phyloP scores from a whole-genome alignment of 2,329 filamentous ascomycete genomes.

The Hypoxylon sp. region DNA sequence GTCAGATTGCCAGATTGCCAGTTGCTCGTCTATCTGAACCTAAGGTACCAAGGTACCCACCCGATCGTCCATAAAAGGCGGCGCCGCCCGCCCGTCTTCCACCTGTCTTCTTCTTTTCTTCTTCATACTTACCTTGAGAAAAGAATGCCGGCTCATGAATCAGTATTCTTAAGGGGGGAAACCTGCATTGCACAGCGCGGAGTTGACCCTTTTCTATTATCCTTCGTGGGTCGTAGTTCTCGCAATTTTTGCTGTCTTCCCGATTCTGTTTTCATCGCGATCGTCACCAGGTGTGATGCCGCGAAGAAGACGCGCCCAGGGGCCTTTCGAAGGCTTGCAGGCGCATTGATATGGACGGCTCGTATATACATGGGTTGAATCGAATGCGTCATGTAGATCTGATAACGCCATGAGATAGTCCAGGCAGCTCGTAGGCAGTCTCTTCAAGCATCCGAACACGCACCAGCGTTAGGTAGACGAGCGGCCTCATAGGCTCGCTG shows the following conservation, averaged over 20 bases:
- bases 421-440: not conserved
- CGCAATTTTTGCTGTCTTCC: constrained; percentile 57
- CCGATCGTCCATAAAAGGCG: constrained; percentile 39
- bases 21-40: too few species aligned
- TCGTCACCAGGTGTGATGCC: constrained; percentile 48
- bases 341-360: too few species aligned
- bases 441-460: constrained; percentile 15
- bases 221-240: constrained; percentile 60
- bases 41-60: too few species aligned
- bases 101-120: constrained; percentile 45
- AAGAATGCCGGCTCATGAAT: constrained; percentile 54
- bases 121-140: constrained; percentile 62
- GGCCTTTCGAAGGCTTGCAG: too few species aligned
- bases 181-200: constrained; percentile 64
- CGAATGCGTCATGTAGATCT: too few species aligned
- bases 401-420: not conserved
- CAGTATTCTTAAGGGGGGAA: constrained; percentile 51
- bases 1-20: too few species aligned
- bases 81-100: constrained; percentile 18
- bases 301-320: constrained; percentile 54
- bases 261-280: constrained; percentile 56
- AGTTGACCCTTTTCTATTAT: constrained; percentile 58
- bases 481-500: too few species aligned
- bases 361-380: too few species aligned
- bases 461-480: constrained; percentile 8